Conservation (phyloP, 768 basidiomycete genomes). For the Calvatia gigantea region DNA sequence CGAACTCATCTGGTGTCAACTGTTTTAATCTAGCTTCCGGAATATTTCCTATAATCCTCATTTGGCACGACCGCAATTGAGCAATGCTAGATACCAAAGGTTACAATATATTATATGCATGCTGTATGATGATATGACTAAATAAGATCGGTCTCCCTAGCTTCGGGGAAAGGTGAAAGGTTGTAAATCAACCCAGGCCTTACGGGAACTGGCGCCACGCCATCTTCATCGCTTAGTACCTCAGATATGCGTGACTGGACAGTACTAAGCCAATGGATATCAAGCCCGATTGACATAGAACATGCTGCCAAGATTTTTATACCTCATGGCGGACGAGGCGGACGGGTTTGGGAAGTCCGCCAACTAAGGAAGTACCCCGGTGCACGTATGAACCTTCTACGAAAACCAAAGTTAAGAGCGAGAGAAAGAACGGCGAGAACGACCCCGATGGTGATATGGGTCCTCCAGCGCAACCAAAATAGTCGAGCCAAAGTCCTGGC, state of each 20-base stretch:
- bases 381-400: conserved; percentile 18
- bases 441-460: conserved; percentile 33
- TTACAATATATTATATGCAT: conserved; percentile 1
- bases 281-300: background rate
- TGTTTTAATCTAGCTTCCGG: conserved; percentile 56
- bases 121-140: conserved; percentile 1
- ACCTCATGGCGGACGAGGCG: background rate
- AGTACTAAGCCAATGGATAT: background rate
- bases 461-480: conserved; percentile 66
- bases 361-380: conserved; percentile 11
- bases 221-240: background rate
- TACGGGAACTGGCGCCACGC: background rate
- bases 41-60: conserved; percentile 62
- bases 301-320: background rate
- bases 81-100: conserved; percentile 4
- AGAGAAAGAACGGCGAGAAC: conserved; percentile 27
- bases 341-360: conserved; percentile 1
- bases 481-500: conserved; percentile 55
- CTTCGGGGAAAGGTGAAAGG: background rate
- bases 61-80: background rate
- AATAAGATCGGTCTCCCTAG: background rate
- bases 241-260: background rate
- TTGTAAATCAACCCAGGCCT: background rate
- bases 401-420: conserved; percentile 22
- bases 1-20: conserved; percentile 8